Evolutionary conservation across 2,329 filamentous ascomycete genomes (phyloP).

Genomic region (Colletotrichum graminicola): DNA sequence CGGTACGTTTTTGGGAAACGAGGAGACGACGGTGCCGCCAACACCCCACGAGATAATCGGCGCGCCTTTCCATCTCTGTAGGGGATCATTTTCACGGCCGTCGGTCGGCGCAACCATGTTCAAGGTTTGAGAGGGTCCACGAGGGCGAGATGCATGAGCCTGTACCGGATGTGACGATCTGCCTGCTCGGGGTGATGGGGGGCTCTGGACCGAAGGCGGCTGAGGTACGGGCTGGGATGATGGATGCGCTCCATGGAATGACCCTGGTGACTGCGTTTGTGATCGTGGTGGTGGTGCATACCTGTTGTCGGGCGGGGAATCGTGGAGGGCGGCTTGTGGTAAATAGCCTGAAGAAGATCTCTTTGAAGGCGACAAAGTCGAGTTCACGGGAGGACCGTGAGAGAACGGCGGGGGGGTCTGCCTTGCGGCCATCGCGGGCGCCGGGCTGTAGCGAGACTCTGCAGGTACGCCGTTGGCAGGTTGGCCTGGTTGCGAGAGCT

Average conservation of each 20-base stretch:
- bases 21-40: slow-evolving; percentile 84
- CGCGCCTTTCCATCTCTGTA: slow-evolving; percentile 91
- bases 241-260: slow-evolving; percentile 56
- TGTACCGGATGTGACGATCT: slow-evolving; percentile 44
- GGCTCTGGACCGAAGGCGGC: slow-evolving; percentile 65
- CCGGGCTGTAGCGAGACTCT: slow-evolving; percentile 56
- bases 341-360: slow-evolving; percentile 64
- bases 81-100: slow-evolving; percentile 77
- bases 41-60: slow-evolving; percentile 91
- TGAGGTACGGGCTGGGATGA: slow-evolving; percentile 61
- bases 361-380: slow-evolving; percentile 69
- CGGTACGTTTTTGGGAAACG: slow-evolving; percentile 89
- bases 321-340: slow-evolving; percentile 52
- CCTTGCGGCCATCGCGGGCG: slow-evolving; percentile 50
- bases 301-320: slow-evolving; percentile 50
- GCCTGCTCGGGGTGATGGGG: slow-evolving; percentile 53
- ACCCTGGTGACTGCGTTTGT: slow-evolving; percentile 72
- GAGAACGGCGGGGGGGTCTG: slow-evolving; percentile 65
- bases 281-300: slow-evolving; percentile 70
- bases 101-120: slow-evolving; percentile 74
- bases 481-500: slow-evolving; percentile 19
- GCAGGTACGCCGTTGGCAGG: slow-evolving; percentile 43
- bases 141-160: slow-evolving; percentile 55
- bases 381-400: slow-evolving; percentile 51
- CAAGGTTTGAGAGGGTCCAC: slow-evolving; percentile 67